Conservation (phyloP, 352 stramenopile species). For the Phytophthora pisi region DNA sequence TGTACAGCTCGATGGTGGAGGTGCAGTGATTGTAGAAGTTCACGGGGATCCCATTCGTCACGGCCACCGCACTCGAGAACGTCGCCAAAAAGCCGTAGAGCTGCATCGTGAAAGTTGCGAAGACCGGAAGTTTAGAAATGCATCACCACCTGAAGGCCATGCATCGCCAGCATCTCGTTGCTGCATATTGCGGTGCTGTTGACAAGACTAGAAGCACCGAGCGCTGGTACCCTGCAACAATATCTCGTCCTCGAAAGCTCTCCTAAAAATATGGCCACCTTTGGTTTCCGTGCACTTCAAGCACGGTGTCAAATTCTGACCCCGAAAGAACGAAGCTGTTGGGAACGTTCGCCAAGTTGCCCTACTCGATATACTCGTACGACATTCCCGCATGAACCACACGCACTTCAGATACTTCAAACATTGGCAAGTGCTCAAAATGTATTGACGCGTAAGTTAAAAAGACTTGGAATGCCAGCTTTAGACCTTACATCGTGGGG, state of each 20-base stretch:
- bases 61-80: constrained; percentile 6
- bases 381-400: too few relatives aligned
- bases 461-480: neutral
- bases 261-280: constrained; percentile 19
- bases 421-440: neutral
- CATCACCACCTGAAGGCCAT: neutral
- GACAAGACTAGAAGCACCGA: constrained; percentile 23
- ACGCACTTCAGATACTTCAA: too few relatives aligned
- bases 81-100: constrained; percentile 2
- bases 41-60: constrained; percentile 42
- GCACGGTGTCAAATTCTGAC: neutral
- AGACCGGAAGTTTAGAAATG: constrained; percentile 22
- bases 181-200: constrained; percentile 12
- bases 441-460: neutral
- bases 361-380: too few relatives aligned
- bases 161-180: neutral
- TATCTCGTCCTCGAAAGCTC: constrained; percentile 35
- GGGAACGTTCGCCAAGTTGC: too few relatives aligned
- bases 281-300: neutral
- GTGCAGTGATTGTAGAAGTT: constrained; percentile 65
- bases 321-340: neutral
- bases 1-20: constrained; percentile 50
- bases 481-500: constrained; percentile 30
- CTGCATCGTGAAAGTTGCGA: constrained; percentile 18
- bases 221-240: neutral